Percentiles rank a stretch among this genome's conserved stretches.
These are phyloP conservation scores for Chaetoceros tenuissimus DNA, from an alignment of 108 stramenopile genomes.

Conservation along the genomic window DNA sequence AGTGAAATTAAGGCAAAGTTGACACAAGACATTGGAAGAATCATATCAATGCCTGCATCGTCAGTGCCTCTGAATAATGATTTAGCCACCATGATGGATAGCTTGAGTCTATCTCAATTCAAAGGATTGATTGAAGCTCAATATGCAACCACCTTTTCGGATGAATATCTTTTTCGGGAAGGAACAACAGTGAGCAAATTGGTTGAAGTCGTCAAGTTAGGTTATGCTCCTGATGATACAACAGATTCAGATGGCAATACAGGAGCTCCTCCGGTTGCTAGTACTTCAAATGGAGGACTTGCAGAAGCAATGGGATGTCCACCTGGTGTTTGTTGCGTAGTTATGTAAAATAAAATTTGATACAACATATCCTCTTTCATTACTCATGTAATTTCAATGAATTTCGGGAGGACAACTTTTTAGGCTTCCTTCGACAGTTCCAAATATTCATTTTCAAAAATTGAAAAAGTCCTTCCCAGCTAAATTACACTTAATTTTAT, in stretches of 20 bases:
- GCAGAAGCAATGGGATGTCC: conserved; percentile 73
- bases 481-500: too few relatives aligned
- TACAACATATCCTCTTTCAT: too few relatives aligned
- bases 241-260: conserved; percentile 10
- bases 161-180: conserved; percentile 85
- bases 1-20: conserved; percentile 52
- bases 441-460: too few relatives aligned
- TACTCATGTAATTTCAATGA: too few relatives aligned
- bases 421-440: too few relatives aligned
- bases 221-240: conserved; percentile 59
- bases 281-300: conserved; percentile 34
- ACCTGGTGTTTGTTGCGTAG: conserved; percentile 57
- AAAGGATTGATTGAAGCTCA: conserved; percentile 65
- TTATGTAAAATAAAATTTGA: conserved; percentile 15
- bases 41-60: conserved; percentile 40
- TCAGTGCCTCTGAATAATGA: conserved; percentile 43
- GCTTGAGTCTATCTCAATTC: conserved; percentile 73
- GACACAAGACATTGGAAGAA: conserved; percentile 37
- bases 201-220: conserved; percentile 71
- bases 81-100: conserved; percentile 71
- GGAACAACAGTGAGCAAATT: conserved; percentile 60
- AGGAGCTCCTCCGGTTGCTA: conserved; percentile 3
- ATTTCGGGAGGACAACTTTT: too few relatives aligned
- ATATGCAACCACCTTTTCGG: conserved; percentile 61
- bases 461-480: too few relatives aligned